Base-by-base conservation (phyloP, 768 basidiomycete genomes). In the Phallus indusiatus region DNA sequence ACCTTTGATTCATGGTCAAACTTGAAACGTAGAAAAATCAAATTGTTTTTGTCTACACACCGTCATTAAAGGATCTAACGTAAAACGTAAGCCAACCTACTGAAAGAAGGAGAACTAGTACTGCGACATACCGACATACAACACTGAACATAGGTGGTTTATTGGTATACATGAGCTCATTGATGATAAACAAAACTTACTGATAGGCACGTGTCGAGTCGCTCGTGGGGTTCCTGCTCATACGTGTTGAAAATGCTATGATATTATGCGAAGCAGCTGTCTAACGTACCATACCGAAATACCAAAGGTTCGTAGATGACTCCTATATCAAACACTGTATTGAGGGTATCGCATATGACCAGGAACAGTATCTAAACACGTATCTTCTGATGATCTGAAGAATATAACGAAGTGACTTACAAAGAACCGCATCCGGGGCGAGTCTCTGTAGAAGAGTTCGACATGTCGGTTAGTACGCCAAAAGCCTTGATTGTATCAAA, bases 1-100 rank as follows among this genome's bases (percentile, higher is more conserved):
- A 73, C 73, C 75, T 76, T 56, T 1, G n/a, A n/a, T n/a, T 3
- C 4, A 7, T 28, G 28, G n/a, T n/a, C n/a, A n/a, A n/a, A n/a
- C n/a, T n/a, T n/a, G n/a, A n/a, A n/a, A n/a, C n/a, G n/a, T n/a
- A n/a, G 42, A 14, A 14, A 11, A 14, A 42, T 3, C 2, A 10
- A 42, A 42, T n/a, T 4, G 42, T 10, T 10, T 37, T 10, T 42
- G 42, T 42, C n/a, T 4, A n/a, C n/a, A n/a, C 47, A 67, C 69
- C 67, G 59, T 67, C 70, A 57, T 66, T 63, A 35, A 55, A 55
- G 50, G 72, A 60, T 65, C 34, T 33, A 65, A 64, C 55, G 69
- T 67, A 18, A n/a, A 71, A 63, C 47, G 62, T 54, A 22, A 67
- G 60, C 47, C 67, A 63, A 18, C 35, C 66, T 69, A 67, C 55